Base-by-base conservation (phyloP, 306 rosid genomes). In the Lagenaria siceraria region DNA sequence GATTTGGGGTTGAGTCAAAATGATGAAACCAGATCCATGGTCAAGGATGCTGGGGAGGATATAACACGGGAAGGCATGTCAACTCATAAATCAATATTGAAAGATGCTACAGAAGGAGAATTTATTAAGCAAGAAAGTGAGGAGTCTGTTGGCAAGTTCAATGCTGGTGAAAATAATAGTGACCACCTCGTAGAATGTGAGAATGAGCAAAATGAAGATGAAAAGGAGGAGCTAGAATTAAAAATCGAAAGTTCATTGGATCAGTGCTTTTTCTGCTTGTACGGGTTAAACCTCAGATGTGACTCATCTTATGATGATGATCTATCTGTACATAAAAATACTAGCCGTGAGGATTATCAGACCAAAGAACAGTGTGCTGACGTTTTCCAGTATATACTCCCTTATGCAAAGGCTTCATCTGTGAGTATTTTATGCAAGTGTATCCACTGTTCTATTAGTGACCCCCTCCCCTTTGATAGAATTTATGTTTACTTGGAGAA, bases 271-370 rank as follows among this genome's bases (percentile, higher is more conserved):
- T 95, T 87, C 86, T 95, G 97, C 87, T 80, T 95, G 58, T 95
- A 95, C 80, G 98, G 98, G 77, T 87, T 92, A 80, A 90, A 95
- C 82, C 90, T 95, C 69, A 88, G 96, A 83, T 89, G 90, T 43
- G 98, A 95, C 71, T 81, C 98, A 79, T 92, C 96, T 35, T 90
- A 95, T 82, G 98, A 95, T 80, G 98, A 95, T 85, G 98, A 95
- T 78, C 78, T 85, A 74, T 89, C 86, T 81, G 80, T 84, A 72
- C 98, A 95, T 90, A 95, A 87, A 89, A 95, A 95, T 83, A 89
- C 98, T 73, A 89, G 97, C 81, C 96, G 92, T 14, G 97, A 97
- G 81, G 97, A 95, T 82, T 95, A 95, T 84, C 98, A 95, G 82
- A 89, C 93, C 75, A 92, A 87, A 83, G 98, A 95, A 85, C 98